phyloP scores from a whole-genome alignment of 129 eudicot genomes.

The Saussurea involucrata region DNA sequence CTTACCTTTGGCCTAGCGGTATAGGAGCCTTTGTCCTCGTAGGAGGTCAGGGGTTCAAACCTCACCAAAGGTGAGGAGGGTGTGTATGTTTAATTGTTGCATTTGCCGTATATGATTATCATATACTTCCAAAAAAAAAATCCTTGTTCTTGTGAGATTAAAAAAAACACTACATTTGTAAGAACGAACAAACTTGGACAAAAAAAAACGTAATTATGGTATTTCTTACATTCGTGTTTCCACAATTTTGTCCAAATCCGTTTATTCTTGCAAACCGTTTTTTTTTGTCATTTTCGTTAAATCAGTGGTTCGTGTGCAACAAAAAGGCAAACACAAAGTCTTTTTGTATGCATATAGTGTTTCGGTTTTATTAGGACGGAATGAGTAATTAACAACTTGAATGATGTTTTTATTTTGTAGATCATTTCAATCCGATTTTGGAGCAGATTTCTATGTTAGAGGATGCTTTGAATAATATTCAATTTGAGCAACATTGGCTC shows the following conservation, averaged over 20 bases:
- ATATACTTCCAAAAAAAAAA: no score
- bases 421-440: constrained; percentile 80
- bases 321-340: no score
- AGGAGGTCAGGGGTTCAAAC: no score
- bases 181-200: neutral
- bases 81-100: no score
- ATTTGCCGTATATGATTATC: no score
- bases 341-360: no score
- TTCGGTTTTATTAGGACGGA: neutral
- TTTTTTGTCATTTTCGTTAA: neutral
- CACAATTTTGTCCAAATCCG: neutral
- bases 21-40: no score
- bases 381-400: neutral
- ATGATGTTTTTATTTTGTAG: constrained; percentile 31
- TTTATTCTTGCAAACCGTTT: neutral
- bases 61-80: no score
- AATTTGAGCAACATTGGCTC: constrained; percentile 89
- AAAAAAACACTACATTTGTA: neutral
- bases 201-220: neutral
- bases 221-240: neutral
- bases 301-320: neutral
- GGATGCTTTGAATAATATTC: constrained; percentile 63
- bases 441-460: constrained; percentile 67
- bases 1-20: no score
- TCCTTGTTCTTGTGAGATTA: neutral